Evolutionary conservation across 225 moss, liverwort and hornwort genomes (phyloP), one percentile per base, ranked within the genome.

Genomic region (Lunularia cruciata): DNA sequence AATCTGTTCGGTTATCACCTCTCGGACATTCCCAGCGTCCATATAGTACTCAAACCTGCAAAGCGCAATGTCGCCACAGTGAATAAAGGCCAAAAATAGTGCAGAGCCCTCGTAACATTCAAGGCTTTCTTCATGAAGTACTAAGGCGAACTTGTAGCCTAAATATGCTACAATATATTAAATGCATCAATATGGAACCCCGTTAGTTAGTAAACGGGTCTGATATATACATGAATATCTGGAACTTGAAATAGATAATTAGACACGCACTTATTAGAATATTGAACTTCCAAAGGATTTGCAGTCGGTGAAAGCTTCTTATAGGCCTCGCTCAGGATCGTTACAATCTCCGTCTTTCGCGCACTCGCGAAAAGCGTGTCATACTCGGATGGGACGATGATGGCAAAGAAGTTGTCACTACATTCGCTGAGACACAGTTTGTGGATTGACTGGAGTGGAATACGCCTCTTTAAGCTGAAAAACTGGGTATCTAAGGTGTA

Each of bases 31-130:
- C 78, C 90, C 88, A 22, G 91, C 83, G 76, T 95, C 90, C 75
- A 92, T 75, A 68, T 79, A 80, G 51, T 95, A 95, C 68, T 95
- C 83, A 72, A 95, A 95, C 27, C 92, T 95, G 95, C 89, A 84
- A 19, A 3, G 10, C 1, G 15, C n/a, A n/a, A 46, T 10, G 14
- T 63, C 20, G 25, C 13, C 33, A 34, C 4, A 4, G 34, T 58
- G 34, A 16, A 58, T 34, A n/a, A 34, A 19, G 34, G 8, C 9
- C 19, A 39, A 25, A 4, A 23, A n/a, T n/a, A n/a, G n/a, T n/a
- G n/a, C n/a, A n/a, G n/a, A n/a, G n/a, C n/a, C n/a, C n/a, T n/a
- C n/a, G n/a, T n/a, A n/a, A n/a, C n/a, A n/a, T n/a, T n/a, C 39
- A 40, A 60, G 19, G 20, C 35, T 18, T 3, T n/a, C 30, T 48